Conservation (phyloP, 257 asterid genomes). For the Solanum gandarillasii region DNA sequence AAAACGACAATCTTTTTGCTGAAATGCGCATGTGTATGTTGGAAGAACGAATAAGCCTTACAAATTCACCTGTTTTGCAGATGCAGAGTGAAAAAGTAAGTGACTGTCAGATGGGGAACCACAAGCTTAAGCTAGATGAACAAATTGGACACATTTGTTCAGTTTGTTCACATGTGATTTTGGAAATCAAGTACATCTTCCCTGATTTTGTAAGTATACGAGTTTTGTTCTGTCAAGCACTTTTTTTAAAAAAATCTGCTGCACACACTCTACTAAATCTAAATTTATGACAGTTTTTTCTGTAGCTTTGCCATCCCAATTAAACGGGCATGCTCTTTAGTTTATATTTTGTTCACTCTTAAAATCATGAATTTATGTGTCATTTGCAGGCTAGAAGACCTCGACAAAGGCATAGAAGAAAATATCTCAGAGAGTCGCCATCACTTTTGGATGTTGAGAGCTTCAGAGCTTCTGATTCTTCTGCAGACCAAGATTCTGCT, state of each 20-base stretch:
- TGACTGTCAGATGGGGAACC: neutral
- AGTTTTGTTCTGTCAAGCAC: too few relatives aligned
- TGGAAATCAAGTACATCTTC: neutral
- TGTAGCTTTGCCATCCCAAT: too few relatives aligned
- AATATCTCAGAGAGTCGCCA: neutral
- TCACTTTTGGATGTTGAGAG: too few relatives aligned
- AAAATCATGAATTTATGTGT: neutral
- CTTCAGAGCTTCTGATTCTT: neutral
- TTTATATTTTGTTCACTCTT: neutral
- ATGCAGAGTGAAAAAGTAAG: neutral
- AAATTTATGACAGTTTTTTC: too few relatives aligned
- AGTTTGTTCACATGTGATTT: neutral
- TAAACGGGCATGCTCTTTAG: neutral
- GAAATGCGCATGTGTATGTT: neutral
- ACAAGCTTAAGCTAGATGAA: neutral
- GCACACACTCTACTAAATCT: too few relatives aligned
- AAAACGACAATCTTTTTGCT: too few relatives aligned
- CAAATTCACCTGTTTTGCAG: neutral
- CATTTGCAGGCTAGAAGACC: neutral
- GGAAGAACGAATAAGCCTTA: neutral
- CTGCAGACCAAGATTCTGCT: neutral
- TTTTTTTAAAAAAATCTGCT: too few relatives aligned
- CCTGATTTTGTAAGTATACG: neutral
- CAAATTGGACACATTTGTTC: neutral
- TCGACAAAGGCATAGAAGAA: neutral